Base-by-base conservation (phyloP, 2,329 filamentous ascomycete genomes). In the Macrophomina phaseolina region DNA sequence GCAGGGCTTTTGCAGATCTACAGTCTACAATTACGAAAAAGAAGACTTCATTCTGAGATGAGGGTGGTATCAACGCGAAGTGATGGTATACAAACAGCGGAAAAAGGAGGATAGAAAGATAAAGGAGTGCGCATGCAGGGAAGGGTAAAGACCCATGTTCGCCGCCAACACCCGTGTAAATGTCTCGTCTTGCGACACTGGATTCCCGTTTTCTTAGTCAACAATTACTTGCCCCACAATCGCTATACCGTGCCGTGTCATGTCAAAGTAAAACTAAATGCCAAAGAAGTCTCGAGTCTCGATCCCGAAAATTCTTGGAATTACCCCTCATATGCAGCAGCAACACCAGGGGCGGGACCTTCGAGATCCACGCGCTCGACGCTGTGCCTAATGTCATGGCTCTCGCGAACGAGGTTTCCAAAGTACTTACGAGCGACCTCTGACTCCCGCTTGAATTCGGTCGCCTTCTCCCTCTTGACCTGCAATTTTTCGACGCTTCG, bases 361-460 rank as follows among this genome's bases (percentile, higher is more conserved):
- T 86, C 84, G 9, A 86, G 73, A 70, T 86, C 84, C 30, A 86
- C 82, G 30, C 81, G 73, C 70, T 81, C 77, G n/a, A 86, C 84
- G 42, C 80, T 79, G 56, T 79, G 77, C 61, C 77, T 78, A 64
- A 86, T 79, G 65, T 85, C 82, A 30, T 78, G 79, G 68, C 81
- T 83, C 71, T 89, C 85, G 68, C 91, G 86, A 63, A 95, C 89
- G 18, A 99, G 85, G 74, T 96, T 95, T 63, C 87, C 83, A 78
- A 99, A 99, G 81, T 97, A 98, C 79, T 94, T 96, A 71, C 88
- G 84, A 6, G 95, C 95, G 38, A 92, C 89, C 75, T 96, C 91
- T 75, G 92, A 95, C 80, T 98, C 94, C 40, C 83, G 84, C 78
- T 90, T 90, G 68, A 92, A 86, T 81, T 95, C 96, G 75, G 87